Evolutionary conservation across 495 filamentous ascomycete species (phyloP), one percentile per base, ranked within the genome.

Genomic region (Terfezia boudieri): DNA sequence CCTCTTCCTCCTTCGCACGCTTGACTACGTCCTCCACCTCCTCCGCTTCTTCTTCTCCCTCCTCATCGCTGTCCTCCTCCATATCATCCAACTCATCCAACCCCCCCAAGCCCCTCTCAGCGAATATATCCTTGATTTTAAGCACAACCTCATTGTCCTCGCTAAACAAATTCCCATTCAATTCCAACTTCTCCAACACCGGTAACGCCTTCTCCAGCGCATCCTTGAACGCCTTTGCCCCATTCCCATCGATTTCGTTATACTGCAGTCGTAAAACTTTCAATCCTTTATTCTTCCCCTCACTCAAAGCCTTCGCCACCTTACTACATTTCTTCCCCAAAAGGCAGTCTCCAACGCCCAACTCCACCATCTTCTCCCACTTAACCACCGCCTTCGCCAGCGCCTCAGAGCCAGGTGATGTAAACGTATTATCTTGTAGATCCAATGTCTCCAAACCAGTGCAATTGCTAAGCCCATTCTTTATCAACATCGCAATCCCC

Each of bases 381-480:
- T 74, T 71, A 0, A 74, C 71, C 32, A 86, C 71, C 14, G 85
- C 86, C 56, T 74, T 74, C 4, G 83, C 78, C 46, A 98, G 71
- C 35, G 87, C 86, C 60, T 70, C 78, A 5, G 87, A 85, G 8
- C 88, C 90, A 55, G 74, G 70, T 37, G 79, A 59, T 8, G 92
- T 96, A 64, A 96, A 96, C 10, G 90, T 95, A 68, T 98, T 98
- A 66, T 98, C 90, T 69, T 98, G 88, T 59, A 98, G 68, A 73
- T 98, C 90, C 37, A 96, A 66, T 48, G 84, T 74, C 65, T 78
- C 67, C 37, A 98, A 72, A 37, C 69, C 69, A 20, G 64, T 71
- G 36, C 82, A 75, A 58, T 81, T 73, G 52, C 74, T 71, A 43
- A 98, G 72, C 57, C 90, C 90, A 50, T 86, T 72, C 56, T 74